These are phyloP conservation scores for Alternaria viburni DNA, from an alignment of 2,329 filamentous ascomycete species.

Conservation along the genomic window DNA sequence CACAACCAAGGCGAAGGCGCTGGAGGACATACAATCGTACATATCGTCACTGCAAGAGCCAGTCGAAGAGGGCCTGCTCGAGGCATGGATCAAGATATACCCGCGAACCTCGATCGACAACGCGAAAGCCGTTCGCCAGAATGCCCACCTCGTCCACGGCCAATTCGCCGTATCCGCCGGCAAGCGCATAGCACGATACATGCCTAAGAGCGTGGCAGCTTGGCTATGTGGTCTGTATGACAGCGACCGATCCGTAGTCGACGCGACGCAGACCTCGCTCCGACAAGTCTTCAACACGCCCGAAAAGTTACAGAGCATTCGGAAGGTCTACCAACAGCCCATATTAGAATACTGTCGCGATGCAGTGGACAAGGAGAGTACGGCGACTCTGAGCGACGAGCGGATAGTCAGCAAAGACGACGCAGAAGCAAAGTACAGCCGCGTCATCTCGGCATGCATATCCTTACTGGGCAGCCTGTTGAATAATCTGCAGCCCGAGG, in stretches of 20 bases:
- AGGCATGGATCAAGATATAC: constrained; percentile 88
- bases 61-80: constrained; percentile 80
- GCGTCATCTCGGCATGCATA: constrained; percentile 71
- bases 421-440: constrained; percentile 80
- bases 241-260: constrained; percentile 76
- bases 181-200: constrained; percentile 81
- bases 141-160: constrained; percentile 78
- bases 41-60: constrained; percentile 66
- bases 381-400: constrained; percentile 86
- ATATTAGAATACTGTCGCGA: constrained; percentile 84
- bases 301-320: constrained; percentile 78
- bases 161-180: constrained; percentile 65
- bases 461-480: constrained; percentile 63
- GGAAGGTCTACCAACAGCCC: constrained; percentile 78
- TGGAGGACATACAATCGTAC: constrained; percentile 80
- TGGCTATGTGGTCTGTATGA: constrained; percentile 94
- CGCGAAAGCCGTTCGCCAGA: constrained; percentile 83
- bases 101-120: constrained; percentile 90
- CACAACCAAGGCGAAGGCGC: constrained; percentile 86
- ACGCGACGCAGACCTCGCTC: constrained; percentile 79
- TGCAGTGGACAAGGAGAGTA: constrained; percentile 77
- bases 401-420: constrained; percentile 84
- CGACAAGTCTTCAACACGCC: constrained; percentile 76
- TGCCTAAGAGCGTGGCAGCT: constrained; percentile 80
- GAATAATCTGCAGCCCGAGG: constrained; percentile 51